These are phyloP conservation scores for Aspergillus cejpii DNA, from an alignment of 2,329 filamentous ascomycete genomes.

Conservation along the genomic window DNA sequence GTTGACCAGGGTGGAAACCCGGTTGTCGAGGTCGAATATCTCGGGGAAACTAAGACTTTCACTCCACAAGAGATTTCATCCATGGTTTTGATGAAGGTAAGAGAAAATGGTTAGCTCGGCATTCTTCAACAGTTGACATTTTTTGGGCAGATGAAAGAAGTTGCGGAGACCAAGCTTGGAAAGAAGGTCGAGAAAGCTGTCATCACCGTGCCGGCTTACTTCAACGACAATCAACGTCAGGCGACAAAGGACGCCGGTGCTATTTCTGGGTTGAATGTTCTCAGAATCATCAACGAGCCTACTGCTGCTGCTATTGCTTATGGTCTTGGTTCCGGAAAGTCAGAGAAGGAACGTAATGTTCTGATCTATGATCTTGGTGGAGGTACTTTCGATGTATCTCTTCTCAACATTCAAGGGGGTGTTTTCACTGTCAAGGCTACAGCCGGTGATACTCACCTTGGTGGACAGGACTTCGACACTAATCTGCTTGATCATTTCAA, in stretches of 20 bases:
- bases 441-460: slow-evolving; percentile 93
- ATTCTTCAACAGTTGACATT: no score
- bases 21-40: slow-evolving; percentile 90
- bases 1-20: slow-evolving; percentile 82
- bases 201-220: slow-evolving; percentile 98
- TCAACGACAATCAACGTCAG: slow-evolving; percentile 99
- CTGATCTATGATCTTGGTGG: slow-evolving; percentile 99
- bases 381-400: slow-evolving; percentile 99
- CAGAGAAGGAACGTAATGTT: slow-evolving; percentile 96
- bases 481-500: slow-evolving; percentile 95
- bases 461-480: slow-evolving; percentile 94
- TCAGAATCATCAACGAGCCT: slow-evolving; percentile 99
- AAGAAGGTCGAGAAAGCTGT: slow-evolving; percentile 99
- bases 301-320: slow-evolving; percentile 98
- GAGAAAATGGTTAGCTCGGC: no score
- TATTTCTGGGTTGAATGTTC: slow-evolving; percentile 93
- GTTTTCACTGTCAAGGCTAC: slow-evolving; percentile 99
- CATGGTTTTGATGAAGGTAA: slow-evolving; percentile 98
- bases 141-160: slow-evolving; percentile 84
- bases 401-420: slow-evolving; percentile 97
- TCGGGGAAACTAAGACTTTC: slow-evolving; percentile 91
- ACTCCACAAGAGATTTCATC: slow-evolving; percentile 97
- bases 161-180: slow-evolving; percentile 94
- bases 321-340: slow-evolving; percentile 90
- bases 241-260: slow-evolving; percentile 98